Conservation (phyloP, 2,329 filamentous ascomycete genomes). For the Colletotrichum siamense region DNA sequence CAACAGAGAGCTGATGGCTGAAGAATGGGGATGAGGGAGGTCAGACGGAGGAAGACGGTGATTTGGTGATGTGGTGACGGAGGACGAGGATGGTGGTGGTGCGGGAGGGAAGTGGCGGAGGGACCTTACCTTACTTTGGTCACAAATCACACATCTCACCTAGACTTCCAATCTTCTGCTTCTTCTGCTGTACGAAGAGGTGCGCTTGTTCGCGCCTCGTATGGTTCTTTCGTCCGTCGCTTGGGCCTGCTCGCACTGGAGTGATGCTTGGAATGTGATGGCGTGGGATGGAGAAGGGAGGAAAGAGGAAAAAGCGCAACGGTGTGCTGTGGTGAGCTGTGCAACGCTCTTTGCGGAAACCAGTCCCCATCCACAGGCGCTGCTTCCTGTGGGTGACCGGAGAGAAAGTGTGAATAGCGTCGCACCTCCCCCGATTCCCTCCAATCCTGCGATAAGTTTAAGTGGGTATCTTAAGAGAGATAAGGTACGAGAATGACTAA, state of each 20-base stretch:
- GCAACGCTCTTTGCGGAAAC: neutral
- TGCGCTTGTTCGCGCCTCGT: neutral
- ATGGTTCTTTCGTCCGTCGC: neutral
- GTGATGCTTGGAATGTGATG: neutral
- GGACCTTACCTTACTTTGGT: neutral
- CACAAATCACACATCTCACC: neutral
- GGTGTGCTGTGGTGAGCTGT: neutral
- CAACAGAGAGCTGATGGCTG: neutral
- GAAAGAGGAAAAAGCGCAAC: neutral
- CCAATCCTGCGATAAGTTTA: neutral
- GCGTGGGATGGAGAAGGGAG: neutral
- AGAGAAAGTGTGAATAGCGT: neutral
- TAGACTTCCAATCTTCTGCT: neutral
- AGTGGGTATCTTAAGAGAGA: neutral
- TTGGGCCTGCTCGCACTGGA: neutral
- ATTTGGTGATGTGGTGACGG: neutral
- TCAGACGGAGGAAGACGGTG: neutral
- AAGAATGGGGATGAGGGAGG: neutral
- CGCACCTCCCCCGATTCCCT: neutral
- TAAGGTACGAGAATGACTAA: neutral
- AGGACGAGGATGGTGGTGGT: neutral
- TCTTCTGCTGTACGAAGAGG: neutral
- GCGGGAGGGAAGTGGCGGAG: slow-evolving; percentile 3
- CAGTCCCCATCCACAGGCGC: neutral
- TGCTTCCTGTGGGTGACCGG: neutral